phyloP scores from a whole-genome alignment of 192 early-diverging fungal species.

The Backusella macrospora region DNA sequence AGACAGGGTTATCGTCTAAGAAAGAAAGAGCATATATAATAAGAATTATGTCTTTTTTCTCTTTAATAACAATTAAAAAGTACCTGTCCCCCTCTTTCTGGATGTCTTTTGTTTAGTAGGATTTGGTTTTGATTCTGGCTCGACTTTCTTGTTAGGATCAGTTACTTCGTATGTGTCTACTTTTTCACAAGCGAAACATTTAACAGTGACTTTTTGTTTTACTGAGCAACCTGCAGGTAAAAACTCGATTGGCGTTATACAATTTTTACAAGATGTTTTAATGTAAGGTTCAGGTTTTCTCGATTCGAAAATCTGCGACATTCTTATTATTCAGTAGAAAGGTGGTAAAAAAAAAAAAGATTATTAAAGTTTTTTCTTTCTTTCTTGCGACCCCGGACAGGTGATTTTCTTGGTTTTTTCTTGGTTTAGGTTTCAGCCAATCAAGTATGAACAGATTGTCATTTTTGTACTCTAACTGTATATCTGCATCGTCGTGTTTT shows the following conservation, averaged over 20 bases:
- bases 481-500: too few species aligned
- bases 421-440: constrained; percentile 7
- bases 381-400: not conserved
- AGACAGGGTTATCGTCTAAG: constrained; percentile 72
- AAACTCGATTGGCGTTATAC: constrained; percentile 57
- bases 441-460: not conserved
- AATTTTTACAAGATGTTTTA: constrained; percentile 53
- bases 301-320: constrained; percentile 44
- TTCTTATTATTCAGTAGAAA: constrained; percentile 3
- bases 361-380: constrained; percentile 1
- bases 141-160: constrained; percentile 23
- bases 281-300: constrained; percentile 56
- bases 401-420: not conserved
- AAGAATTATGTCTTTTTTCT: constrained; percentile 88
- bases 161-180: constrained; percentile 47
- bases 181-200: constrained; percentile 58
- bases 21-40: constrained; percentile 51
- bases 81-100: constrained; percentile 34
- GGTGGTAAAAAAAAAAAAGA: not conserved
- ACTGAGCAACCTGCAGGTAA: constrained; percentile 36
- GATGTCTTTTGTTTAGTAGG: constrained; percentile 19
- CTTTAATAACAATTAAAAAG: constrained; percentile 34
- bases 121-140: constrained; percentile 4
- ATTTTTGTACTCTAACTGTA: not conserved
- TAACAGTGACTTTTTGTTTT: constrained; percentile 46